A percentile compares a stretch with the other conserved stretches of the same genome.
Evolutionary conservation across 2,329 filamentous ascomycete species (phyloP).

Genomic region (Coniochaeta pulveracea): DNA sequence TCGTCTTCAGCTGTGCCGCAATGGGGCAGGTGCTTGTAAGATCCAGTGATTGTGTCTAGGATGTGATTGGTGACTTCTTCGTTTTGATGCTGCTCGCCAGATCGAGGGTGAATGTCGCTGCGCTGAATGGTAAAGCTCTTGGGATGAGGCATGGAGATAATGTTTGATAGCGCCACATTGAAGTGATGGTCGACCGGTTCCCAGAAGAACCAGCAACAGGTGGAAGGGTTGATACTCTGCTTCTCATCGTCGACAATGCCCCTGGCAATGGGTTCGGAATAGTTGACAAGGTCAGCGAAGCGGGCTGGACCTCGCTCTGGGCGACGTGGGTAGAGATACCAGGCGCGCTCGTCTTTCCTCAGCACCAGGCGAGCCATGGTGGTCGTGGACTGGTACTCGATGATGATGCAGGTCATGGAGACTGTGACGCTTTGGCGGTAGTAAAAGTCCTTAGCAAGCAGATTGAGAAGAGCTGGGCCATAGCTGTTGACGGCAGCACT

Average conservation of each 20-base stretch:
- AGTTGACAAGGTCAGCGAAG: too few relatives aligned
- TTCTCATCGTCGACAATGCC: not conserved
- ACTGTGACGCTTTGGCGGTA: not conserved
- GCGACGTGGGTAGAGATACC: not conserved
- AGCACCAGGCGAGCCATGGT: not conserved
- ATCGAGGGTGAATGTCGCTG: too few relatives aligned
- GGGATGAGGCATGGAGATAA: too few relatives aligned
- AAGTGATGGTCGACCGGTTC: not conserved
- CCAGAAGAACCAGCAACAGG: not conserved
- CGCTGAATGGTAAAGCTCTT: too few relatives aligned
- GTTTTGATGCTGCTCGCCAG: too few relatives aligned
- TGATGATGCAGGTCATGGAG: not conserved
- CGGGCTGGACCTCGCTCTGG: too few relatives aligned
- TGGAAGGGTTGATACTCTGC: not conserved
- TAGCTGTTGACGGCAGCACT: too few relatives aligned
- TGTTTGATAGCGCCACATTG: too few relatives aligned
- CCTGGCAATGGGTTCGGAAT: not conserved
- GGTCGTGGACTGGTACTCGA: not conserved
- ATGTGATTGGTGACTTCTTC: too few relatives aligned
- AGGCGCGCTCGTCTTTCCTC: not conserved
- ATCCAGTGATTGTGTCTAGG: too few relatives aligned
- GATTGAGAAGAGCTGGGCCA: too few relatives aligned
- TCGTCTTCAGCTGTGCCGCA: conserved; percentile 20
- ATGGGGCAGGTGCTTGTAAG: too few relatives aligned
- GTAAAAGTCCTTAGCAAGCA: conserved; percentile 1